Conservation (phyloP, 169 alveolate species). For the Plasmodium vivax region DNA sequence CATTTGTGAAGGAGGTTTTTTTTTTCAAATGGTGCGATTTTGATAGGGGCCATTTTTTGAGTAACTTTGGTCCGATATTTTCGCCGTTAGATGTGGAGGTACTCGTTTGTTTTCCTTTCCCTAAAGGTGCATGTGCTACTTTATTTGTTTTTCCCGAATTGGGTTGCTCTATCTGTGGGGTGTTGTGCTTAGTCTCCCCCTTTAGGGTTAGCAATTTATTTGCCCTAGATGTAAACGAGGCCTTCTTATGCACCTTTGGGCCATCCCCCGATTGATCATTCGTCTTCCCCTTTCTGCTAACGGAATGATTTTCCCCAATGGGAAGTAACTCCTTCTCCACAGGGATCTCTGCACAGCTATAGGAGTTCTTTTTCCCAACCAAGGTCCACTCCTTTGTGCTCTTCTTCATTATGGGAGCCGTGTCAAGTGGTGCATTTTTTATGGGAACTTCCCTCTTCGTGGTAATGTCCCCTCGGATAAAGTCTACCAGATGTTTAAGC, state of each 20-base stretch:
- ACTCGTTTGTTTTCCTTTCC: background rate
- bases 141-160: background rate
- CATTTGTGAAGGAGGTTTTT: background rate
- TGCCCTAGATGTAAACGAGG: background rate
- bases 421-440: background rate
- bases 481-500: slow-evolving; percentile 27
- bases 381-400: background rate
- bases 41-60: background rate
- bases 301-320: background rate
- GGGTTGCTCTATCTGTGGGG: background rate
- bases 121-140: background rate
- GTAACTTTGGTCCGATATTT: background rate
- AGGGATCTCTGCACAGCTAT: background rate
- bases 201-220: background rate
- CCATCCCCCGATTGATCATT: background rate
- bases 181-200: background rate
- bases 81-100: background rate
- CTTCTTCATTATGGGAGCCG: background rate
- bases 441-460: background rate
- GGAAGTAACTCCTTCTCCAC: background rate
- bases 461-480: slow-evolving; percentile 21
- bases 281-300: background rate
- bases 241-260: background rate
- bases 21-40: background rate
- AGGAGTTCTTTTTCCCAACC: background rate